Percentiles rank a stretch among this genome's conserved stretches.
Evolutionary conservation across 495 filamentous ascomycete species (phyloP).

Genomic region (Opeltia flavorubescens): DNA sequence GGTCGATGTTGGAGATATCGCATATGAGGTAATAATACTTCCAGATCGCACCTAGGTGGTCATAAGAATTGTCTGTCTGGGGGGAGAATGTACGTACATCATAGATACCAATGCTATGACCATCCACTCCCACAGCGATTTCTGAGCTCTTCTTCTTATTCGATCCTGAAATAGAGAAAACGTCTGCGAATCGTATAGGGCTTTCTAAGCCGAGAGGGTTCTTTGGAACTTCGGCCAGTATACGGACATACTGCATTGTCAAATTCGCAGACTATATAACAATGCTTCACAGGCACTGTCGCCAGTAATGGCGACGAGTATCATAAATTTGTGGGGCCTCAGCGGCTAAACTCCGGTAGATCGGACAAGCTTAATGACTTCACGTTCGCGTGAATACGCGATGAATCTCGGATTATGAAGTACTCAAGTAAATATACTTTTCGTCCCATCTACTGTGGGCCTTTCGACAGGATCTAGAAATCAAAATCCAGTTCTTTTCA

Average conservation of each 20-base stretch:
- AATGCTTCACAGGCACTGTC: too few relatives aligned
- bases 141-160: constrained; percentile 82
- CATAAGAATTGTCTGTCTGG: background rate
- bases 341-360: background rate
- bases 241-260: constrained; percentile 21
- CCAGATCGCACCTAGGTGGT: constrained; percentile 55
- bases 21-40: constrained; percentile 72
- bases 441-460: too few relatives aligned
- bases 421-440: too few relatives aligned
- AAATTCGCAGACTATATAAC: too few relatives aligned
- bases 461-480: too few relatives aligned
- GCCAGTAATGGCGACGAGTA: too few relatives aligned
- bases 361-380: background rate
- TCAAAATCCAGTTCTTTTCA: too few relatives aligned
- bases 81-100: constrained; percentile 44
- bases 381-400: background rate
- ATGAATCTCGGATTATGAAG: too few relatives aligned
- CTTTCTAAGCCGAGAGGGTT: constrained; percentile 47
- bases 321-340: constrained; percentile 21
- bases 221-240: constrained; percentile 48
- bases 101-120: constrained; percentile 84
- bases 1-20: constrained; percentile 63
- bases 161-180: constrained; percentile 52
- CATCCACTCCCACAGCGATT: constrained; percentile 73
- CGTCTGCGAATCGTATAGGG: constrained; percentile 50